Base-by-base conservation (phyloP, 139 green algal genomes). In the Micractinium conductrix region DNA sequence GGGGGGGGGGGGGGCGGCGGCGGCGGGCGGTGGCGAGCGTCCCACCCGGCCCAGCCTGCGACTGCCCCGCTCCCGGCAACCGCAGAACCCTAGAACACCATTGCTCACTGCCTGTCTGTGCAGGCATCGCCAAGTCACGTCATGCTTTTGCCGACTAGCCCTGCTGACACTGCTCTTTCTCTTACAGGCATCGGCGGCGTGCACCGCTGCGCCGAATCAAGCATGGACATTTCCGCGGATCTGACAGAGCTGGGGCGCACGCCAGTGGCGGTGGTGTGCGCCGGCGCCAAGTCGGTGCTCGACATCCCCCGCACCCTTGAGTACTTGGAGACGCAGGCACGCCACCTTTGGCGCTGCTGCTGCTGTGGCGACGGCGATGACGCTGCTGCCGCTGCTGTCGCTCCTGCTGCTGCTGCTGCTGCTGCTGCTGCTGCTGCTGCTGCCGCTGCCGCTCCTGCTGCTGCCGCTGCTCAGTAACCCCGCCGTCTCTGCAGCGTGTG, bases 271-370 rank as follows among this genome's bases (percentile, higher is more conserved):
- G 96, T 99, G 21, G 90, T 99, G 16, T 99, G 97, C 85, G 97
- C 97, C 14, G 97, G 97, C 0, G 95, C 89, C n/a, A 99, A 99
- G 87, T 97, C 93, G 7, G 91, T 98, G 2, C 90, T 99, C 37
- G 97, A 99, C 89, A 99, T 99, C 45, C 97, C 97, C 0, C 90
- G 93, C 42, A 99, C 97, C 0, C 89, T 99, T 37, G 97, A 99
- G 86, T 96, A 92, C 58, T 84, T 99, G 62, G 95, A 98, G 83
- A 98, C 96, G 0, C 87, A 91, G 87, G 90, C 24, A 33, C n/a
- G n/a, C n/a, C n/a, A n/a, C n/a, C n/a, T n/a, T n/a, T n/a, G n/a
- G n/a, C n/a, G n/a, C n/a, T n/a, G n/a, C n/a, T n/a, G n/a, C n/a
- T n/a, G n/a, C n/a, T n/a, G n/a, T n/a, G n/a, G n/a, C n/a, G n/a